Conservation (phyloP, 768 basidiomycete genomes). For the Trametes coccinea region DNA sequence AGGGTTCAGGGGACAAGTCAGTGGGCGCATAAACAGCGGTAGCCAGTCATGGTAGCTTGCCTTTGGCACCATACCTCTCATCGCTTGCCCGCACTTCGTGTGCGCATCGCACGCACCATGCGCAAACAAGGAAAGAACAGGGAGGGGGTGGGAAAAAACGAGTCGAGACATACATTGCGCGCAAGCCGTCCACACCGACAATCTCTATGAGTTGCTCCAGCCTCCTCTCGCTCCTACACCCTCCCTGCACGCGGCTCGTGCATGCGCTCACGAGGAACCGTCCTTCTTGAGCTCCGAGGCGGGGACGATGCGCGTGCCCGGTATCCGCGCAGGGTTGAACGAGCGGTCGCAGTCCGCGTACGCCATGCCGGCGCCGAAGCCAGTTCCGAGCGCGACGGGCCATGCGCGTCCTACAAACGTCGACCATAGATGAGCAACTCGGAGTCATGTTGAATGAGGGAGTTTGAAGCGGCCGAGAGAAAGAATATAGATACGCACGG, state of each 20-base stretch:
- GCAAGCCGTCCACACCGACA: constrained; percentile 1
- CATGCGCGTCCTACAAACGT: constrained; percentile 75
- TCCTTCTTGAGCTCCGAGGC: constrained; percentile 28
- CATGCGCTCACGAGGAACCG: constrained; percentile 5
- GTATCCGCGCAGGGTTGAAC: constrained; percentile 88
- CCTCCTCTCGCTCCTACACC: background rate
- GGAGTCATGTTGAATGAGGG: background rate
- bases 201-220: constrained; percentile 11
- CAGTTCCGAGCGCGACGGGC: constrained; percentile 85
- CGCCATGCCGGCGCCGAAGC: constrained; percentile 84
- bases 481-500: constrained; percentile 54
- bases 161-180: constrained; percentile 20
- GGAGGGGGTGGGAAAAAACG: background rate
- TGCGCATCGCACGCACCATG: background rate
- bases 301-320: constrained; percentile 74
- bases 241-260: background rate
- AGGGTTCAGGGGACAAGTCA: background rate
- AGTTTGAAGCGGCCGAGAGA: background rate
- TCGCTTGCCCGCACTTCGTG: background rate
- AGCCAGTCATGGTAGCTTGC: background rate
- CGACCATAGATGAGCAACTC: background rate
- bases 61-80: background rate
- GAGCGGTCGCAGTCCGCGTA: constrained; percentile 92
- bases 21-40: background rate
- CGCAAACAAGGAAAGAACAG: background rate